Conservation (phyloP, 345 rosid species). For the Pugionium cornutum region DNA sequence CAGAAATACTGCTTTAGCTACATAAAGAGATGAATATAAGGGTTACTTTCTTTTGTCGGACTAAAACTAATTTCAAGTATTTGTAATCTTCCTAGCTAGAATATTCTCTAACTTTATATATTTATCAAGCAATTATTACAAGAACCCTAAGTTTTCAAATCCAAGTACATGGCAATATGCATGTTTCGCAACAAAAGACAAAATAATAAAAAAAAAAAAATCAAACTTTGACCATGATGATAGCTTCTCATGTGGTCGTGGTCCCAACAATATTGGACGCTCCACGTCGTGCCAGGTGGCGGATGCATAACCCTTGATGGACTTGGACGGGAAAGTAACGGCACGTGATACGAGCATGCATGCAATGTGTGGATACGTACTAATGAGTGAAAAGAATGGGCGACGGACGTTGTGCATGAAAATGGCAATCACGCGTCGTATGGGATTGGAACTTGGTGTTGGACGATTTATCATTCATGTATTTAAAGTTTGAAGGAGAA, state of each 20-base stretch:
- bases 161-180: conserved; percentile 38
- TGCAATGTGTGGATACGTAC: conserved; percentile 40
- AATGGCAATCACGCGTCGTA: conserved; percentile 54
- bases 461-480: conserved; percentile 38
- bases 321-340: conserved; percentile 32
- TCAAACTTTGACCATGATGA: conserved; percentile 30
- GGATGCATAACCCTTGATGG: conserved; percentile 15
- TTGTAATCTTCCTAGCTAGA: conserved; percentile 42
- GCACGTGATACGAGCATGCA: conserved; percentile 49
- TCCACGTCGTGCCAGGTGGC: conserved; percentile 14
- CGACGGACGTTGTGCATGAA: conserved; percentile 42
- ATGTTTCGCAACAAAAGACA: conserved; percentile 40
- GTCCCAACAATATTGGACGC: conserved; percentile 26
- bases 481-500: conserved; percentile 29
- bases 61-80: conserved; percentile 37
- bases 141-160: conserved; percentile 29
- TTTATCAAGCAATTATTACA: conserved; percentile 36
- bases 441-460: conserved; percentile 41
- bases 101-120: conserved; percentile 38
- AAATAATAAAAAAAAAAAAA: conserved; percentile 19
- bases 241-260: conserved; percentile 28
- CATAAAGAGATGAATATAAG: conserved; percentile 31
- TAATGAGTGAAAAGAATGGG: conserved; percentile 39
- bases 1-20: conserved; percentile 30
- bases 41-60: conserved; percentile 33